Conservation (phyloP, 805 yeast species). For the Candida yuanshanica region DNA sequence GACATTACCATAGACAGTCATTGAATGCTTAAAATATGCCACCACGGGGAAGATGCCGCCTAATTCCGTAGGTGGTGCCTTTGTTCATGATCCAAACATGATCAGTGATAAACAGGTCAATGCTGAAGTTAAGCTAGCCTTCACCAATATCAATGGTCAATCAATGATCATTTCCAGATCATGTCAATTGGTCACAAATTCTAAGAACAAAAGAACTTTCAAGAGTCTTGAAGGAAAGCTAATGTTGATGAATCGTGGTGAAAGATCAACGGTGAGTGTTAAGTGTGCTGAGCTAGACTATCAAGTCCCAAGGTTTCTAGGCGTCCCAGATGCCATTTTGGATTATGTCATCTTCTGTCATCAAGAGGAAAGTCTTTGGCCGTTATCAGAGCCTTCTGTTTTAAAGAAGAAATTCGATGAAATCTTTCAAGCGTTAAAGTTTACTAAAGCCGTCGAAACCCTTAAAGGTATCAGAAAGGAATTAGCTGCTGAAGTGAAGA, state of each 20-base stretch:
- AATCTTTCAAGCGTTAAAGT: slow-evolving; percentile 91
- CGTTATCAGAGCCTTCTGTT: slow-evolving; percentile 82
- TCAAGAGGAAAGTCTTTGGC: slow-evolving; percentile 97
- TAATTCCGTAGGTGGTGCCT: slow-evolving; percentile 92
- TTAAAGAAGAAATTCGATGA: slow-evolving; percentile 93
- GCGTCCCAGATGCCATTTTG: slow-evolving; percentile 81
- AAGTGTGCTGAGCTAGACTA: slow-evolving; percentile 79
- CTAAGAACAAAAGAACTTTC: slow-evolving; percentile 61
- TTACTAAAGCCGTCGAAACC: slow-evolving; percentile 82
- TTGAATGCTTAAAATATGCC: slow-evolving; percentile 88
- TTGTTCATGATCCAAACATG: slow-evolving; percentile 86
- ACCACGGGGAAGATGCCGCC: slow-evolving; percentile 97
- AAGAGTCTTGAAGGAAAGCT: slow-evolving; percentile 91
- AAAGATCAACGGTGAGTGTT: slow-evolving; percentile 69
- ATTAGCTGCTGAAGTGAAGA: slow-evolving; percentile 64
- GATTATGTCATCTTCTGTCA: slow-evolving; percentile 96
- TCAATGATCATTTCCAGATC: slow-evolving; percentile 78
- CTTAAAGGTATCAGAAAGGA: slow-evolving; percentile 74
- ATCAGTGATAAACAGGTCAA: slow-evolving; percentile 69
- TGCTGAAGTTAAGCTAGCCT: slow-evolving; percentile 89
- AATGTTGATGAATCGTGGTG: slow-evolving; percentile 57
- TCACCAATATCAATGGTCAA: slow-evolving; percentile 62
- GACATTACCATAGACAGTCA: slow-evolving; percentile 56
- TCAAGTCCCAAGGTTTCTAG: slow-evolving; percentile 76
- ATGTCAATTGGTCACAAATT: slow-evolving; percentile 50